A percentile compares a stretch with the other conserved stretches of the same genome.
These are phyloP conservation scores for Quercus ilex DNA, from an alignment of 306 rosid species.

Conservation along the genomic window DNA sequence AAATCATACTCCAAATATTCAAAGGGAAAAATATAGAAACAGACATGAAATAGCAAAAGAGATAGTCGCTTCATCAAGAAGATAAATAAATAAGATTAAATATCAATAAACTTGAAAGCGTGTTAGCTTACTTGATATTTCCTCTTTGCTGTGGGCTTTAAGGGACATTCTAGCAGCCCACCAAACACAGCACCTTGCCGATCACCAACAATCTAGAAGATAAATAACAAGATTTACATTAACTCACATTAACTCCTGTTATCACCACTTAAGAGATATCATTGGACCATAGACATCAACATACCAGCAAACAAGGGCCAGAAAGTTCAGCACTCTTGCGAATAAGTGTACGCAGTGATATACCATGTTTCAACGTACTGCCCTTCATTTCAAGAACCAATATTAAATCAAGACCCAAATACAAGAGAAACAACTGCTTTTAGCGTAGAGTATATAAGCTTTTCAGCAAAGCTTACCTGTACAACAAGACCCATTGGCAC, in stretches of 20 bases:
- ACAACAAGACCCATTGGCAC: constrained; percentile 80
- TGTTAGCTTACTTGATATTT: constrained; percentile 77
- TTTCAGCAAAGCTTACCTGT: constrained; percentile 63
- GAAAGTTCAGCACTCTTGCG: constrained; percentile 82
- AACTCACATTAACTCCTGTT: constrained; percentile 7
- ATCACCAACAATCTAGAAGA: constrained; percentile 82
- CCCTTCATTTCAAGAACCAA: constrained; percentile 80
- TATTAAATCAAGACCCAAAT: constrained; percentile 45
- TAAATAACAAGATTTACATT: constrained; percentile 8
- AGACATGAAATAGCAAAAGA: neutral
- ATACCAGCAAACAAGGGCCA: constrained; percentile 91
- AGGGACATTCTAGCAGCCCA: constrained; percentile 79
- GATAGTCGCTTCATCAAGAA: constrained; percentile 10
- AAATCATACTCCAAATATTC: constrained; percentile 20
- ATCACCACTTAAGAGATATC: neutral
- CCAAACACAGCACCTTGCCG: constrained; percentile 91
- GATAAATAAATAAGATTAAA: neutral
- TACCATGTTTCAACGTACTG: constrained; percentile 95
- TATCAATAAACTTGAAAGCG: neutral
- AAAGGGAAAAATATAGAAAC: neutral
- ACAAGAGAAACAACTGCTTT: constrained; percentile 13
- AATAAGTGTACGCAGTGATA: constrained; percentile 93
- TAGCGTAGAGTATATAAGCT: constrained; percentile 12
- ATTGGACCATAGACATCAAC: constrained; percentile 13
- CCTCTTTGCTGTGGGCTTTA: constrained; percentile 80